Percentiles rank a stretch among this genome's conserved stretches.
These are phyloP conservation scores for Solanum chiquidenum DNA, from an alignment of 257 asterid species.

Conservation along the genomic window DNA sequence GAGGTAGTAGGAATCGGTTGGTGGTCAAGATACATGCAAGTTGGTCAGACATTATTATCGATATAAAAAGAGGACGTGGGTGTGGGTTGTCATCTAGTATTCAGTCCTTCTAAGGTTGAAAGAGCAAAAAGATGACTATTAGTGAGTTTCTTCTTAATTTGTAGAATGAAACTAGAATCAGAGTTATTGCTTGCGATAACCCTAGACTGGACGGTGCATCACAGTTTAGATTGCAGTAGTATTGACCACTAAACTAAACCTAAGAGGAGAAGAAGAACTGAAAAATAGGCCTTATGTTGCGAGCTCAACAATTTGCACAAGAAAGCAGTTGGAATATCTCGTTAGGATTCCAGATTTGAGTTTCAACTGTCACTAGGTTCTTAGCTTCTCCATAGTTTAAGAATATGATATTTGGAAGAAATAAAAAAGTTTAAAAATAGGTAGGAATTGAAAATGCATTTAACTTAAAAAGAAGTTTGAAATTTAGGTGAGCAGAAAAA, in stretches of 20 bases:
- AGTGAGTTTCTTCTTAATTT: neutral
- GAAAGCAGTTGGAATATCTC: neutral
- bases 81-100: neutral
- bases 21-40: neutral
- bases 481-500: too few relatives aligned
- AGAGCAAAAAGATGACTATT: neutral
- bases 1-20: neutral
- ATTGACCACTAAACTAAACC: neutral
- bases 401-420: neutral
- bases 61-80: neutral
- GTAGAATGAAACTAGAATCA: neutral
- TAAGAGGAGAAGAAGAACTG: neutral
- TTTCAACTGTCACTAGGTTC: neutral
- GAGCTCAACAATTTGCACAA: neutral
- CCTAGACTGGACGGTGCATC: neutral
- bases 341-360: neutral
- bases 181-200: neutral
- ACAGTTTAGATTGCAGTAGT: neutral
- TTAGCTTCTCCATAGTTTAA: neutral
- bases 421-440: neutral
- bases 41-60: neutral
- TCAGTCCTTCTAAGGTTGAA: neutral
- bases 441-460: neutral
- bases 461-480: neutral
- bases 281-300: neutral